Evolutionary conservation across 2,329 filamentous ascomycete genomes (phyloP), one percentile per base, ranked within the genome.

Genomic region (Aspergillus thermomutatus): DNA sequence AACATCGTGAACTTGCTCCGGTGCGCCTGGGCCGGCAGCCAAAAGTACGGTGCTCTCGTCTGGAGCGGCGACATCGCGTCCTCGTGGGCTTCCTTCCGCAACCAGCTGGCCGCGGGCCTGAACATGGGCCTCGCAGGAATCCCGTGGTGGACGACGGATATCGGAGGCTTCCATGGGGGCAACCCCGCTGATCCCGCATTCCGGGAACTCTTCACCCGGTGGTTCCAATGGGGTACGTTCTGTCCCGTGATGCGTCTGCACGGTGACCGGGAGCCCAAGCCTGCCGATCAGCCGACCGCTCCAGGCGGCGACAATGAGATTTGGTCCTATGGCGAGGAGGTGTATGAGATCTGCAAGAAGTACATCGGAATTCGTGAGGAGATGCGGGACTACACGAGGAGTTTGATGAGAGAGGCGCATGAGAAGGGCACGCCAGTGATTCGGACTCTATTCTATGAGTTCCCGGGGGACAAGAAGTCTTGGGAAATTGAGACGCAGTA

Each of bases 61-160:
- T 88, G 87, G 87, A 83, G 79, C 51, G 86, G 86, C 14, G 87
- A 89, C 64, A 86, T 88, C 56, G 86, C 85, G 0, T 84, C 81
- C 0, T 85, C 82, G 0, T 89, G 86, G 86, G 70, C 69, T 2
- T 83, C 79, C 26, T 77, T 88, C 49, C 78, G 82, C 3, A 80
- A 83, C 56, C 85, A 89, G 66, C 73, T 88, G 2, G 77, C 83
- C 0, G 86, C 86, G 0, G 86, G 86, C 0, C 72, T 89, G 21
- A 86, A 87, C 65, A 87, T 87, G 82, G 86, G 84, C 0, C 72
- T 88, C 4, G 77, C 84, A 0, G 86, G 86, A 0, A 78, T 88
- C 9, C 80, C 84, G 0, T 88, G 85, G 85, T 89, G 84, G 84
- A 89, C 86, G 0, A 89, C 86, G 0, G 86, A 89, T 62, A 88